Conservation (phyloP, 305 asterid species). For the Andrographis paniculata region DNA sequence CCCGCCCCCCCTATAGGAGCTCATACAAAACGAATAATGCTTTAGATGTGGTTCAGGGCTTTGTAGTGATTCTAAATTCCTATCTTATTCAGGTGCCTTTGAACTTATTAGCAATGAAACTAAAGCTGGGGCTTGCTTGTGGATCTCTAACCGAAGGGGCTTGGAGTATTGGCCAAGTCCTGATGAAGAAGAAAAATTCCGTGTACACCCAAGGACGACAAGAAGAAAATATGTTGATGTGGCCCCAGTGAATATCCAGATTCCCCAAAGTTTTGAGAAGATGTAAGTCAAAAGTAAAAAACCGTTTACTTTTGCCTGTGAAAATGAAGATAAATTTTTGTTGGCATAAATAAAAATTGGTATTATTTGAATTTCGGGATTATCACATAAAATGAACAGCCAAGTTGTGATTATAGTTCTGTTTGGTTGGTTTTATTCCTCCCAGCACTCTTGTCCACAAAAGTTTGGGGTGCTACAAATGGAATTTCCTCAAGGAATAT, state of each 20-base stretch:
- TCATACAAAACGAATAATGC: too few relatives aligned
- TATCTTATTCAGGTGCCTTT: slow-evolving; percentile 55
- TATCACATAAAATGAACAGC: too few relatives aligned
- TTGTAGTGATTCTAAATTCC: slow-evolving; percentile 18
- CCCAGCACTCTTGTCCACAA: too few relatives aligned
- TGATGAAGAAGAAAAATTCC: slow-evolving; percentile 71
- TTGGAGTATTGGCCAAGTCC: slow-evolving; percentile 93
- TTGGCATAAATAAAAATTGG: too few relatives aligned
- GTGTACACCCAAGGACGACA: slow-evolving; percentile 27
- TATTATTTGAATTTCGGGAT: too few relatives aligned
- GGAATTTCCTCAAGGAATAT: too few relatives aligned
- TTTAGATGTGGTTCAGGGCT: background rate
- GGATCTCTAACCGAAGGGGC: slow-evolving; percentile 87
- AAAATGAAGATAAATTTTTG: too few relatives aligned
- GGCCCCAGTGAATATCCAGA: slow-evolving; percentile 41
- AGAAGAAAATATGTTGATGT: slow-evolving; percentile 40
- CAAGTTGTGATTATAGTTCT: too few relatives aligned
- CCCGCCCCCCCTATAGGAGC: too few relatives aligned
- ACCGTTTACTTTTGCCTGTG: too few relatives aligned
- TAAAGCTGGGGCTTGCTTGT: slow-evolving; percentile 88
- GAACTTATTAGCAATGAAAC: slow-evolving; percentile 78
- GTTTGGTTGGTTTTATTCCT: too few relatives aligned
- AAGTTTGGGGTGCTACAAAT: too few relatives aligned
- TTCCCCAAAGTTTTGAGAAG: slow-evolving; percentile 75
- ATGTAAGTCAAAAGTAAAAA: slow-evolving; percentile 56